Evolutionary conservation across 345 rosid species (phyloP).

Genomic region (Fremontodendron californicum): DNA sequence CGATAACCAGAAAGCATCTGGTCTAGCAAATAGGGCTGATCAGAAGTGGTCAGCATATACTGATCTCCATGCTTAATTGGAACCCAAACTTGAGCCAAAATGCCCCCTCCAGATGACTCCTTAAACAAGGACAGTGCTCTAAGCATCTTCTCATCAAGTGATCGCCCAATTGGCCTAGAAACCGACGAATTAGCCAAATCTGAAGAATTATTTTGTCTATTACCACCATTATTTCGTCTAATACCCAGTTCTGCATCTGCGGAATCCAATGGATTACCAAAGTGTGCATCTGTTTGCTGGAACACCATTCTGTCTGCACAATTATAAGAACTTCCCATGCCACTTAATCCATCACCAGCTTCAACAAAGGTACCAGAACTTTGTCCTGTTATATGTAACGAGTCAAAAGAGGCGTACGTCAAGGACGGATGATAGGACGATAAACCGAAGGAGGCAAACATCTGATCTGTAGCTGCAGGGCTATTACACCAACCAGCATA

Average conservation of each 20-base stretch:
- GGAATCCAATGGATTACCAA: conserved; percentile 28
- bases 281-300: conserved; percentile 31
- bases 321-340: conserved; percentile 32
- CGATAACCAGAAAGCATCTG: conserved; percentile 80
- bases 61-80: conserved; percentile 64
- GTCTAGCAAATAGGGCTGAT: conserved; percentile 83
- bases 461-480: conserved; percentile 44
- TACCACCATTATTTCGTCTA: conserved; percentile 23
- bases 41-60: conserved; percentile 57
- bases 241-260: conserved; percentile 25
- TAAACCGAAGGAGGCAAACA: conserved; percentile 40
- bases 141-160: conserved; percentile 84
- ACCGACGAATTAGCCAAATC: conserved; percentile 21
- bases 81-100: conserved; percentile 87
- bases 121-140: conserved; percentile 66
- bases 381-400: conserved; percentile 30
- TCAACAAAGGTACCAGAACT: conserved; percentile 28
- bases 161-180: conserved; percentile 40
- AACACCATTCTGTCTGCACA: conserved; percentile 38
- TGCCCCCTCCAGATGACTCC: conserved; percentile 73
- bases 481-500: conserved; percentile 64
- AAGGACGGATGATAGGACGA: conserved; percentile 40
- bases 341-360: conserved; percentile 24
- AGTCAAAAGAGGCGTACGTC: conserved; percentile 39
- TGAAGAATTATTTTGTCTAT: conserved; percentile 23